Evolutionary conservation across 1,284 basidiomycete genomes (phyloP).

Genomic region (Rhodotorula sp.): DNA sequence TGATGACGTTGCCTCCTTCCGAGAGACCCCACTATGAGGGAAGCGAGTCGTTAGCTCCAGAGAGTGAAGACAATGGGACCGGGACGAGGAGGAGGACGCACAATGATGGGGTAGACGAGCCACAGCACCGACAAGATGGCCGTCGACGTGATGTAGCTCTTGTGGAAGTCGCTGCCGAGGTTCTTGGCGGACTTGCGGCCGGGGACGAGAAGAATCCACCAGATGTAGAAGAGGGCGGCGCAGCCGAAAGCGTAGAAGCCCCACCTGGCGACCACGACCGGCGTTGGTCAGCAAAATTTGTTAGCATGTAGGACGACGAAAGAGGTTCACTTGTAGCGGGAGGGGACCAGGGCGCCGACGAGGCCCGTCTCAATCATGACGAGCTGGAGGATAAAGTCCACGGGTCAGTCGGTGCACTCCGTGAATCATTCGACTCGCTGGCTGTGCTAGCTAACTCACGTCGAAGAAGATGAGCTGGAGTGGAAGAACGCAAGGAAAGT

Average conservation of each 20-base stretch:
- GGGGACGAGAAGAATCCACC: slow-evolving; percentile 50
- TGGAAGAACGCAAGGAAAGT: too few species aligned
- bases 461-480: too few species aligned
- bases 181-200: slow-evolving; percentile 50
- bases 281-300: too few species aligned
- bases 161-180: slow-evolving; percentile 50
- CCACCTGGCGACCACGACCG: too few species aligned
- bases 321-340: slow-evolving; percentile 59
- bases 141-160: slow-evolving; percentile 52
- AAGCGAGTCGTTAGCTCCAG: too few species aligned
- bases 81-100: too few species aligned
- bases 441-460: too few species aligned
- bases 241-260: slow-evolving; percentile 52
- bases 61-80: too few species aligned
- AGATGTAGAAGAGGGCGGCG: slow-evolving; percentile 55
- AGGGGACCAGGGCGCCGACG: slow-evolving; percentile 56
- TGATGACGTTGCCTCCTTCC: slow-evolving; percentile 56
- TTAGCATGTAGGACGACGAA: too few species aligned
- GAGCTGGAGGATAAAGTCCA: too few species aligned
- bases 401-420: too few species aligned
- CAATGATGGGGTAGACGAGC: slow-evolving; percentile 56
- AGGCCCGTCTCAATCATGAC: slow-evolving; percentile 56
- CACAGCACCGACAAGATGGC: slow-evolving; percentile 52
- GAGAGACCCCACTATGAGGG: slow-evolving; percentile 54
- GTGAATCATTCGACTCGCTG: too few species aligned